These are phyloP conservation scores for Ogataea paradorogensis DNA, from an alignment of 805 yeast genomes.

Conservation along the genomic window DNA sequence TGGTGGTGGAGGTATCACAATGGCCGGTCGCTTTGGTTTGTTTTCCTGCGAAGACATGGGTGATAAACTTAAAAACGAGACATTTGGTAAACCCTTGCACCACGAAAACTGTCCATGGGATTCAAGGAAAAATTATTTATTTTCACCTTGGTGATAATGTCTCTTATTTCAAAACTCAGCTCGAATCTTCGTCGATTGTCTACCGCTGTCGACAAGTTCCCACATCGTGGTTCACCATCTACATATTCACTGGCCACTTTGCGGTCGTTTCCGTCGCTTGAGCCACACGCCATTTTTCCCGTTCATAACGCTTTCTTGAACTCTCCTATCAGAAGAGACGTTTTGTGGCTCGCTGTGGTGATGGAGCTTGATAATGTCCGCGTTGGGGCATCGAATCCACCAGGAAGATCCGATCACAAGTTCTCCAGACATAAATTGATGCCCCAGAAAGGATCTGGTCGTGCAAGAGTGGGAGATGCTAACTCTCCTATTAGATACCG, in stretches of 20 bases:
- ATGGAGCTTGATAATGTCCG: slow-evolving; percentile 87
- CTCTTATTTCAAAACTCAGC: not conserved
- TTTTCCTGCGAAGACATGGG: slow-evolving; percentile 3
- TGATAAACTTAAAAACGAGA: not conserved
- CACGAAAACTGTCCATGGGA: not conserved
- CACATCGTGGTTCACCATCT: slow-evolving; percentile 49
- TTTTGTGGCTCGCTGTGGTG: slow-evolving; percentile 91
- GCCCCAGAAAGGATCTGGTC: slow-evolving; percentile 92
- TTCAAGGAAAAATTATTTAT: too few relatives aligned
- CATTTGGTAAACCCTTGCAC: slow-evolving; percentile 3
- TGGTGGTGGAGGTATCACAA: slow-evolving; percentile 7
- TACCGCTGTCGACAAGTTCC: slow-evolving; percentile 15
- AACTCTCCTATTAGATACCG: slow-evolving; percentile 89
- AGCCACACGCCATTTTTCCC: slow-evolving; percentile 76
- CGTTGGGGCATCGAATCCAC: slow-evolving; percentile 85
- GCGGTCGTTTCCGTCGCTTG: slow-evolving; percentile 85
- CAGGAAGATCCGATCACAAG: slow-evolving; percentile 82
- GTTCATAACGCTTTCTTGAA: slow-evolving; percentile 69
- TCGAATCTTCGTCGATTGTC: slow-evolving; percentile 1
- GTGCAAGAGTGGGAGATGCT: slow-evolving; percentile 94
- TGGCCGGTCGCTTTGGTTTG: slow-evolving; percentile 9
- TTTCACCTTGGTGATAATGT: not conserved
- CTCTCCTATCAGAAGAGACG: slow-evolving; percentile 80
- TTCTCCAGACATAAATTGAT: slow-evolving; percentile 78
- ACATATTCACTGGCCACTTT: slow-evolving; percentile 71